A percentile compares a stretch with the other conserved stretches of the same genome.
These are phyloP conservation scores for Elsinoe arachidis DNA, from an alignment of 2,329 filamentous ascomycete species.

Conservation along the genomic window DNA sequence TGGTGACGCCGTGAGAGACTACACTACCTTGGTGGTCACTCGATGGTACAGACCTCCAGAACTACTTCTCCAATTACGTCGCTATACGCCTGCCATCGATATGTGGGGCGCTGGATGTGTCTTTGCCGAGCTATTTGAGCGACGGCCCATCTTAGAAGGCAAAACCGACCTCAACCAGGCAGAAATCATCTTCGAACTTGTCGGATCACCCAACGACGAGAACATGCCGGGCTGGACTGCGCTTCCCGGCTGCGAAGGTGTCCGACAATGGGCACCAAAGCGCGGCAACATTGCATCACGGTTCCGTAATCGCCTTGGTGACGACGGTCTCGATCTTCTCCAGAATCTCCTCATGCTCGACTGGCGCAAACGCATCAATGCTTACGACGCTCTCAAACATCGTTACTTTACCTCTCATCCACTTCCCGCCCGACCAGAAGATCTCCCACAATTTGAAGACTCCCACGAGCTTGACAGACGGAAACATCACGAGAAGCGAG, in stretches of 20 bases:
- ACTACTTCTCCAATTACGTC: constrained; percentile 74
- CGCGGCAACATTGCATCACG: constrained; percentile 60
- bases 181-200: constrained; percentile 86
- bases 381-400: constrained; percentile 85
- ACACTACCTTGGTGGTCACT: constrained; percentile 94
- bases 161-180: constrained; percentile 84
- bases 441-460: constrained; percentile 86
- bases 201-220: constrained; percentile 80
- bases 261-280: constrained; percentile 53
- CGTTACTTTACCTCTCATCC: constrained; percentile 79
- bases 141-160: constrained; percentile 85
- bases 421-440: constrained; percentile 68
- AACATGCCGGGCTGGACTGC: constrained; percentile 86
- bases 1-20: constrained; percentile 78
- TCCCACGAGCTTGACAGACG: constrained; percentile 93
- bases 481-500: constrained; percentile 80
- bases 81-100: constrained; percentile 96
- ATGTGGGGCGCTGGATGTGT: constrained; percentile 99
- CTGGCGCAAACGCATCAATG: constrained; percentile 82
- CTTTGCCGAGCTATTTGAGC: constrained; percentile 93
- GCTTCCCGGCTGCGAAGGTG: constrained; percentile 70
- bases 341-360: constrained; percentile 78
- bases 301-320: constrained; percentile 58
- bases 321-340: constrained; percentile 65
- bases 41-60: constrained; percentile 96